A percentile compares a stretch with the other conserved stretches of the same genome.
phyloP scores from a whole-genome alignment of 2,329 filamentous ascomycete species.

The Hypomyces rosellus region DNA sequence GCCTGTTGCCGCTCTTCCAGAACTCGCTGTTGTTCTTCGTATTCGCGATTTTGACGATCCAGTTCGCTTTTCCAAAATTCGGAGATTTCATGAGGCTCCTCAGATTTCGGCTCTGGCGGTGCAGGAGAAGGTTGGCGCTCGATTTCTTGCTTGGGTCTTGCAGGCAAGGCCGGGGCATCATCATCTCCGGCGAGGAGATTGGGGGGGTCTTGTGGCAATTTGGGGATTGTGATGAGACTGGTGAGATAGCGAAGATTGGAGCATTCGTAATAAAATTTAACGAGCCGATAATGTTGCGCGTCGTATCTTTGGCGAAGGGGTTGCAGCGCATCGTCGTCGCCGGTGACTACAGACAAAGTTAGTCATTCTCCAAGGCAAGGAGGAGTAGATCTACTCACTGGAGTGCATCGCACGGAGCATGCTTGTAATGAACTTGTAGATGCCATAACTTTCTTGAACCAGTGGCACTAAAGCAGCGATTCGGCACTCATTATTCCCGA shows the following conservation, averaged over 20 bases:
- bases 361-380: conserved; percentile 9
- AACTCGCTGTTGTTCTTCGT: conserved; percentile 86
- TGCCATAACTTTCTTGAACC: conserved; percentile 96
- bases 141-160: conserved; percentile 69
- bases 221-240: conserved; percentile 91
- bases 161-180: conserved; percentile 73
- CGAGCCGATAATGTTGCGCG: conserved; percentile 90
- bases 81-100: conserved; percentile 89
- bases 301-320: conserved; percentile 86
- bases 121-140: conserved; percentile 64
- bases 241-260: conserved; percentile 96
- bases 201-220: conserved; percentile 88
- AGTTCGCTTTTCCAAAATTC: conserved; percentile 98
- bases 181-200: conserved; percentile 84
- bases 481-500: conserved; percentile 91
- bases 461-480: conserved; percentile 90
- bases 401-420: conserved; percentile 98
- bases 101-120: conserved; percentile 48
- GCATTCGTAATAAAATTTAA: conserved; percentile 99
- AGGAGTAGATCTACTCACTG: conserved; percentile 47
- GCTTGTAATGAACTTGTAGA: conserved; percentile 99
- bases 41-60: conserved; percentile 85
- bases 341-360: conserved; percentile 56
- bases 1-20: conserved; percentile 82
- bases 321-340: conserved; percentile 86